These are phyloP conservation scores for Xylaria polymorpha DNA, from an alignment of 2,329 filamentous ascomycete species.

Conservation along the genomic window DNA sequence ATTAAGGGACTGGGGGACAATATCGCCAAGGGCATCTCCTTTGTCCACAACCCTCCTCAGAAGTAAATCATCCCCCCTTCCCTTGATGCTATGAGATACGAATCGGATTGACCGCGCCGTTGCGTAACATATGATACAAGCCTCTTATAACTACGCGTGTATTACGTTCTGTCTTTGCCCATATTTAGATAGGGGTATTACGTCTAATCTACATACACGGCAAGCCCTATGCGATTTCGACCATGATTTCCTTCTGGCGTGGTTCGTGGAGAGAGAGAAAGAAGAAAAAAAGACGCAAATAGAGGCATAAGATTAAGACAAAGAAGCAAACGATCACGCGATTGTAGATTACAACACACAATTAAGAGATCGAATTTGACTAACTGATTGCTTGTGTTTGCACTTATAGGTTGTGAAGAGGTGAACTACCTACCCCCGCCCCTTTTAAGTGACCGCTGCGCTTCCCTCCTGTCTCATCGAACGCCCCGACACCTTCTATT, in stretches of 20 bases:
- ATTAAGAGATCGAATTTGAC: constrained; percentile 40
- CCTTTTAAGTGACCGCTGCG: constrained; percentile 20
- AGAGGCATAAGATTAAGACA: constrained; percentile 35
- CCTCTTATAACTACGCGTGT: constrained; percentile 39
- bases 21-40: constrained; percentile 92
- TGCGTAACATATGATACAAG: constrained; percentile 34
- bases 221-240: constrained; percentile 24
- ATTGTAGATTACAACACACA: constrained; percentile 37
- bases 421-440: constrained; percentile 35
- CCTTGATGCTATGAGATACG: constrained; percentile 41
- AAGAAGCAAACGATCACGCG: constrained; percentile 31
- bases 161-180: constrained; percentile 34
- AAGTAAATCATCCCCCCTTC: constrained; percentile 72
- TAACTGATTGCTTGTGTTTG: constrained; percentile 48
- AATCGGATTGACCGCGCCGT: constrained; percentile 34
- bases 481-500: constrained; percentile 12
- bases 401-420: constrained; percentile 50
- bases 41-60: constrained; percentile 87
- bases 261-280: constrained; percentile 46
- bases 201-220: constrained; percentile 28
- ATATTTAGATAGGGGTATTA: constrained; percentile 33
- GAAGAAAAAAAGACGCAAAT: constrained; percentile 32
- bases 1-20: constrained; percentile 87
- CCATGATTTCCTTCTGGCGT: constrained; percentile 37
- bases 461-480: constrained; percentile 22